Evolutionary conservation across 495 filamentous ascomycete genomes (phyloP), one percentile per base, ranked within the genome.

Genomic region (Penicillium chermesinum): DNA sequence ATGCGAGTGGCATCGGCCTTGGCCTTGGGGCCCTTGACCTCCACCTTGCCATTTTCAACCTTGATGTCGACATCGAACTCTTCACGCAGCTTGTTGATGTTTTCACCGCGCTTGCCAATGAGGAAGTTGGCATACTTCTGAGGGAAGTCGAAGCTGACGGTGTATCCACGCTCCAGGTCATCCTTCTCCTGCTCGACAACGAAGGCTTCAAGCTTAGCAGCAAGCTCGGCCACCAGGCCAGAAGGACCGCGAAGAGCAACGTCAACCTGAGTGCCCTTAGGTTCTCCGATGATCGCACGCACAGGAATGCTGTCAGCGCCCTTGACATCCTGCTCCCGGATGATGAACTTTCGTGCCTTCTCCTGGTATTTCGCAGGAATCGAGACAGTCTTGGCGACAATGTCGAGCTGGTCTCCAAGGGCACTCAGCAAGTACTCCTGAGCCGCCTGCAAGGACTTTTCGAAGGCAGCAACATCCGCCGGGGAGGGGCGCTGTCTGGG

Each of bases 31-130:
- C 83, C 83, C 63, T 85, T 85, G 57, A 86, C 73, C 51, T 84
- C 81, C 25, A 85, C 80, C 66, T 81, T 84, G 54, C 83, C 83
- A 39, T 84, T 80, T 49, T 81, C 75, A 27, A 97, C 81, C 61
- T 94, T 87, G 55, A 99, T 96, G 37, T 97, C 93, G 25, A 99
- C 94, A 62, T 97, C 94, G 55, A 94, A 95, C 62, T 93, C 89
- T 25, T 97, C 93, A 14, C 90, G 86, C n/a, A 96, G 75, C 61
- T 94, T 91, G 50, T 88, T 88, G 69, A 97, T 93, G 65, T 91
- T 91, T 69, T 90, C 90, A 18, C 93, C 93, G 33, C 83, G 81
- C 63, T 86, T 88, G 48, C 93, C 93, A 54, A 99, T 96, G 14
- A 99, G 76, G 63, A 90, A 83, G 59, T 94, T 94, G 46, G 90